Conservation (phyloP, 2,329 filamentous ascomycete genomes). For the Xylaria sp. region DNA sequence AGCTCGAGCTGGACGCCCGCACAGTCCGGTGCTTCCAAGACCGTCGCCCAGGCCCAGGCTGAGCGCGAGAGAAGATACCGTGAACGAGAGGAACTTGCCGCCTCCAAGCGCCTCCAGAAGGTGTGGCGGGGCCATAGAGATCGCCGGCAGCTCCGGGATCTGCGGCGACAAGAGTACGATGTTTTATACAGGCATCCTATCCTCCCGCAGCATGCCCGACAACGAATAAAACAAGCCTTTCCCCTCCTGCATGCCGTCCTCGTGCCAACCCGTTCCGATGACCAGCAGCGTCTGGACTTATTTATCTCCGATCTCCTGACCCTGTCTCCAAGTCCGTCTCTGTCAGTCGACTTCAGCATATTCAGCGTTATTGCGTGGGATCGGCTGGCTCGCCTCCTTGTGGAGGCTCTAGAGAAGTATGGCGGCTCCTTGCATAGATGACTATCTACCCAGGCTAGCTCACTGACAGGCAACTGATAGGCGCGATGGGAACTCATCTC, state of each 20-base stretch:
- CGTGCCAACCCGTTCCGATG: conserved; percentile 55
- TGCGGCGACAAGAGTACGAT: conserved; percentile 55
- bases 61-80: conserved; percentile 83
- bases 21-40: conserved; percentile 74
- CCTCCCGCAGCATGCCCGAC: conserved; percentile 45
- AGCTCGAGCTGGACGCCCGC: conserved; percentile 67
- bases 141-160: conserved; percentile 66
- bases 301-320: conserved; percentile 57
- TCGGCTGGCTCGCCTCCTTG: conserved; percentile 43
- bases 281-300: conserved; percentile 59
- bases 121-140: conserved; percentile 81
- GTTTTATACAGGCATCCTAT: conserved; percentile 40
- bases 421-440: conserved; percentile 13
- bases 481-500: conserved; percentile 40
- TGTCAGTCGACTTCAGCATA: conserved; percentile 32
- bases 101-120: conserved; percentile 78
- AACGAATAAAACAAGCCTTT: conserved; percentile 51
- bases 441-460: not conserved
- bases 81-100: conserved; percentile 80
- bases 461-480: conserved; percentile 37
- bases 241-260: conserved; percentile 63
- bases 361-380: conserved; percentile 40
- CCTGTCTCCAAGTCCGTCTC: conserved; percentile 17
- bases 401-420: conserved; percentile 47
- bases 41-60: conserved; percentile 86